Conservation (phyloP, 768 basidiomycete species). For the Pleurotus tuoliensis region DNA sequence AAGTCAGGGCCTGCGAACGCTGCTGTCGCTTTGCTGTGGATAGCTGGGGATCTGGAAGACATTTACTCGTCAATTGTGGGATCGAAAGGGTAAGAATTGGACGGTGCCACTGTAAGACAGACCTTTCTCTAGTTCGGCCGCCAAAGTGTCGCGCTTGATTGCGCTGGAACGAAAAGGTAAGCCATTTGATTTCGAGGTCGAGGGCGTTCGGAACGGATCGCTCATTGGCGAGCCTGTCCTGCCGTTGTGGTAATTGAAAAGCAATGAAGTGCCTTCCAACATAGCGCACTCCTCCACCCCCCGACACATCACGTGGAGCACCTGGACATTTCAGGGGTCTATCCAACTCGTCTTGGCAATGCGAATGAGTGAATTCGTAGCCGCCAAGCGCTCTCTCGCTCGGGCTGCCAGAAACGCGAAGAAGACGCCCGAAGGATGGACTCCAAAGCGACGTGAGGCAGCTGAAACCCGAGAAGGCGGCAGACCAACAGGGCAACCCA, state of each 20-base stretch:
- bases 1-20: constrained; percentile 58
- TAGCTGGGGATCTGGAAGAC: constrained; percentile 53
- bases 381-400: too few relatives aligned
- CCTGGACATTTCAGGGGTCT: too few relatives aligned
- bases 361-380: too few relatives aligned
- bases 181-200: not conserved
- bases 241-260: too few relatives aligned
- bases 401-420: too few relatives aligned
- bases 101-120: constrained; percentile 9
- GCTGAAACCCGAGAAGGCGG: not conserved
- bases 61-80: constrained; percentile 7
- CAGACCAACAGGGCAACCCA: not conserved
- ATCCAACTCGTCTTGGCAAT: too few relatives aligned
- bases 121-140: constrained; percentile 68
- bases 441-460: too few relatives aligned
- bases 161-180: constrained; percentile 23
- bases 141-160: constrained; percentile 60
- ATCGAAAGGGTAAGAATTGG: constrained; percentile 5
- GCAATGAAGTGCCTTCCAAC: too few relatives aligned
- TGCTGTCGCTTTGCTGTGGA: constrained; percentile 67
- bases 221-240: not conserved
- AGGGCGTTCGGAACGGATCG: not conserved
- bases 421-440: too few relatives aligned
- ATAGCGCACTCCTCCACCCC: too few relatives aligned
- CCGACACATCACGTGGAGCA: too few relatives aligned